A percentile compares a stretch with the other conserved stretches of the same genome.
phyloP scores from a whole-genome alignment of 139 green algal genomes.

The Pseudopediastrum boryanum region DNA sequence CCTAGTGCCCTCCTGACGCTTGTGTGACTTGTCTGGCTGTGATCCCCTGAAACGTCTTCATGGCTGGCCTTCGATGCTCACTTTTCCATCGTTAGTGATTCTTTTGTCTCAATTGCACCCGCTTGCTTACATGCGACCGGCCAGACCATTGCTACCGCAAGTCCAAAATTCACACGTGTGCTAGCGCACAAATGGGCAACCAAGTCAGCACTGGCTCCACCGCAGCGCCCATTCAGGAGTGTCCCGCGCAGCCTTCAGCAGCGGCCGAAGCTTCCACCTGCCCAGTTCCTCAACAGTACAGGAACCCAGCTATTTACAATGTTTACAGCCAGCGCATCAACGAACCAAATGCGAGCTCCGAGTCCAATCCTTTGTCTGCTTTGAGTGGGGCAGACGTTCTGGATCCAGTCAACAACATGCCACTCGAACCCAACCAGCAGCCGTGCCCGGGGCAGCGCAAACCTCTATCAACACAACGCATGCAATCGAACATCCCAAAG shows the following conservation, averaged over 20 bases:
- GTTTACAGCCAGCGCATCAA: conserved; percentile 88
- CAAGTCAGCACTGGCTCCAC: background rate
- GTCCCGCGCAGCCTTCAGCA: background rate
- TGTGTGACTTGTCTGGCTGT: no score
- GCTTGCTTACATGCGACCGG: no score
- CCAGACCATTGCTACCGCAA: no score
- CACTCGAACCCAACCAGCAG: conserved; percentile 87
- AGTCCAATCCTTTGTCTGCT: conserved; percentile 18
- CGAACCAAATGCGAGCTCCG: conserved; percentile 5
- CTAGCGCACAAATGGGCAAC: no score
- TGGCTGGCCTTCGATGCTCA: no score
- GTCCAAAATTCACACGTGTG: no score
- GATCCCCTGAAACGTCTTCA: no score
- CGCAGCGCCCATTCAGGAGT: no score
- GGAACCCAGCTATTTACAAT: conserved; percentile 82
- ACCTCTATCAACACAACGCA: conserved; percentile 75
- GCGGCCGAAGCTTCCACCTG: background rate
- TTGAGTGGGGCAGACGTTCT: conserved; percentile 55
- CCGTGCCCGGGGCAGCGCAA: conserved; percentile 83
- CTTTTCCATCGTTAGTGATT: no score
- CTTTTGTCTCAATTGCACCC: no score
- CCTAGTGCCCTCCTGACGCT: no score
- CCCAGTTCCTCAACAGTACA: conserved; percentile 19
- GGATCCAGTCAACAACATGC: conserved; percentile 92
- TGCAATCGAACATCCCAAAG: conserved; percentile 89